These are phyloP conservation scores for Coemansia sp. DNA, from an alignment of 192 early-diverging fungal genomes.

Conservation along the genomic window DNA sequence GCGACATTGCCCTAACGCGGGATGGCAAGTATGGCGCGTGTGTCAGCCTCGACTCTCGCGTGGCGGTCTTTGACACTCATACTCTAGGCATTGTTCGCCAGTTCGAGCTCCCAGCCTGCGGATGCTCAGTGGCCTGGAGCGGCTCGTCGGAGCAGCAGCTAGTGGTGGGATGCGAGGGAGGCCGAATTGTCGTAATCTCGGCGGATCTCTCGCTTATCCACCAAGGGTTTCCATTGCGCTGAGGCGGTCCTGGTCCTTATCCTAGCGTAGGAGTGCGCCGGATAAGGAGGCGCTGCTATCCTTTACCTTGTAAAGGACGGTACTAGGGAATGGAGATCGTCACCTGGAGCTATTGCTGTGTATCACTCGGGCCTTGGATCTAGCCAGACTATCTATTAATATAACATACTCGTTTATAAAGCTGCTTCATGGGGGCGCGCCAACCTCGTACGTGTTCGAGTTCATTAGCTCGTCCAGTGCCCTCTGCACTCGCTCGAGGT, in stretches of 20 bases:
- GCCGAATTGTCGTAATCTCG: conserved; percentile 33
- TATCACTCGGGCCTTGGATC: too few species aligned
- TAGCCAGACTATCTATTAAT: too few species aligned
- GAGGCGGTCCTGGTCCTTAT: too few species aligned
- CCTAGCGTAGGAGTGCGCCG: too few species aligned
- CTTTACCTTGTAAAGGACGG: too few species aligned
- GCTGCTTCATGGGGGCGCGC: neutral
- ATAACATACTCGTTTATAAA: too few species aligned
- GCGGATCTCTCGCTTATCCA: conserved; percentile 17
- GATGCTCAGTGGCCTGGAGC: conserved; percentile 45
- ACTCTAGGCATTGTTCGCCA: conserved; percentile 40
- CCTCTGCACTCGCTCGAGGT: conserved; percentile 60
- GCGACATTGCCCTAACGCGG: conserved; percentile 43
- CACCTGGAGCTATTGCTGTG: too few species aligned
- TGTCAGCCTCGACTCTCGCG: conserved; percentile 44
- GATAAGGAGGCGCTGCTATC: too few species aligned
- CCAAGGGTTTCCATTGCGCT: too few species aligned
- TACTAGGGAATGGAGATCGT: too few species aligned
- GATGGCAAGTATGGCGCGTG: conserved; percentile 41
- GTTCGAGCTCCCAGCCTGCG: conserved; percentile 49
- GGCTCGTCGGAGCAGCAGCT: conserved; percentile 40
- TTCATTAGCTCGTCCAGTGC: conserved; percentile 75
- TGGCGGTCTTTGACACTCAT: conserved; percentile 37
- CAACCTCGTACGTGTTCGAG: conserved; percentile 69
- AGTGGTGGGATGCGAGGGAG: conserved; percentile 45